These are phyloP conservation scores for Sherardia arvensis DNA, from an alignment of 257 asterid species.

Conservation along the genomic window DNA sequence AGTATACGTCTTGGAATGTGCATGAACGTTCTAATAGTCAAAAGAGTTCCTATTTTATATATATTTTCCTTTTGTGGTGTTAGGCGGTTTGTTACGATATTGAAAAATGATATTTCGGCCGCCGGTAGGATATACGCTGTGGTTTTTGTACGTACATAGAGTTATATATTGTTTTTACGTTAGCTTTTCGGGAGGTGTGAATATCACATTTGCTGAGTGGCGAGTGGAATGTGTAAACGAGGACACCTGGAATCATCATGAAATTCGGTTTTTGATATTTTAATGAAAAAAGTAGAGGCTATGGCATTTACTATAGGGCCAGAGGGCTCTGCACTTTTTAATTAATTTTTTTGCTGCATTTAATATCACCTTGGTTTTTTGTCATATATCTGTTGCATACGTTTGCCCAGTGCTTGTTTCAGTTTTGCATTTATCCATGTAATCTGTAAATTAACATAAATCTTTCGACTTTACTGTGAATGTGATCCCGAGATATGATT, in stretches of 20 bases:
- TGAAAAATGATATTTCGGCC: not conserved
- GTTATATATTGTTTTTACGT: not conserved
- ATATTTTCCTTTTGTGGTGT: not conserved
- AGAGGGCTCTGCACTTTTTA: not conserved
- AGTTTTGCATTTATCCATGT: not conserved
- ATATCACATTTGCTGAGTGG: not conserved
- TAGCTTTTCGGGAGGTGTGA: not conserved
- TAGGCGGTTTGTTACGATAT: not conserved
- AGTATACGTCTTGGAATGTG: no score
- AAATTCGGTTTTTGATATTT: not conserved
- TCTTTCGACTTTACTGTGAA: no score
- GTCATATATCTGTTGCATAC: no score
- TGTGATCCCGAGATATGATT: no score
- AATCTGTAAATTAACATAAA: no score
- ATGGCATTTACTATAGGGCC: not conserved
- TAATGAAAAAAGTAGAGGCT: not conserved
- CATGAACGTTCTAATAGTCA: not conserved
- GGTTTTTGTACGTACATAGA: not conserved
- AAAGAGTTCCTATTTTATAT: not conserved
- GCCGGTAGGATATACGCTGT: not conserved
- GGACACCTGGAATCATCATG: conserved; percentile 1
- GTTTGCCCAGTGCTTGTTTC: not conserved
- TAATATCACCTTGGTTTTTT: not conserved
- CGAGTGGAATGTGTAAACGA: not conserved
- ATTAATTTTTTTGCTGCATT: not conserved